Evolutionary conservation across 2,329 filamentous ascomycete species (phyloP).

Genomic region (Hymenoscyphus repandus): DNA sequence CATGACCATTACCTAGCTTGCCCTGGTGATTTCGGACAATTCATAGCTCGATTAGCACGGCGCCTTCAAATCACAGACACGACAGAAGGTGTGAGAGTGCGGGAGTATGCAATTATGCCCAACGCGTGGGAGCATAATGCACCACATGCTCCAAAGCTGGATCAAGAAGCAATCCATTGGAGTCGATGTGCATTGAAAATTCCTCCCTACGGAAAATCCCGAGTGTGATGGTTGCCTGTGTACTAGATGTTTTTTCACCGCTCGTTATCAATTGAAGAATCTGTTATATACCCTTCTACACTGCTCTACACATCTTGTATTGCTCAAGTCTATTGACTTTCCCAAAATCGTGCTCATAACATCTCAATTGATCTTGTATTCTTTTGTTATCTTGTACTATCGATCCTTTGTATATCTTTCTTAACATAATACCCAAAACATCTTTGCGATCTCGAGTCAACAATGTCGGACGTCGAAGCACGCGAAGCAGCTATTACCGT

Average conservation of each 20-base stretch:
- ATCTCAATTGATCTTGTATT: background rate
- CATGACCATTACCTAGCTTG: background rate
- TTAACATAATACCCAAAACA: background rate
- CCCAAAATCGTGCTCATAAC: background rate
- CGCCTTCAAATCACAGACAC: constrained; percentile 1
- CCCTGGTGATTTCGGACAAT: background rate
- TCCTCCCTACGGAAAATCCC: background rate
- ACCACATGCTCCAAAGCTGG: background rate
- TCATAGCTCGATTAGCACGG: background rate
- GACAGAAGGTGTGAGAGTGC: background rate
- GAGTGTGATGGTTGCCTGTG: background rate
- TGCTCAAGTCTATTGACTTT: background rate
- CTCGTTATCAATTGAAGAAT: background rate
- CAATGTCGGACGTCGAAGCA: constrained; percentile 8
- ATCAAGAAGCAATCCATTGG: background rate
- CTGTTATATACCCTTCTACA: background rate
- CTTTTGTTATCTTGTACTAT: background rate
- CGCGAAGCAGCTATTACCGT: constrained; percentile 7
- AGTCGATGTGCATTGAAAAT: background rate
- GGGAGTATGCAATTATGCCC: constrained; percentile 6
- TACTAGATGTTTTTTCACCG: background rate
- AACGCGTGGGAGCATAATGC: constrained; percentile 2
- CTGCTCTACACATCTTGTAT: background rate
- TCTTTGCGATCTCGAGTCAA: background rate
- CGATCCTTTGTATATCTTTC: background rate